Base-by-base conservation (phyloP, 371 early-diverging fungal species). In the Mucor irregularis region DNA sequence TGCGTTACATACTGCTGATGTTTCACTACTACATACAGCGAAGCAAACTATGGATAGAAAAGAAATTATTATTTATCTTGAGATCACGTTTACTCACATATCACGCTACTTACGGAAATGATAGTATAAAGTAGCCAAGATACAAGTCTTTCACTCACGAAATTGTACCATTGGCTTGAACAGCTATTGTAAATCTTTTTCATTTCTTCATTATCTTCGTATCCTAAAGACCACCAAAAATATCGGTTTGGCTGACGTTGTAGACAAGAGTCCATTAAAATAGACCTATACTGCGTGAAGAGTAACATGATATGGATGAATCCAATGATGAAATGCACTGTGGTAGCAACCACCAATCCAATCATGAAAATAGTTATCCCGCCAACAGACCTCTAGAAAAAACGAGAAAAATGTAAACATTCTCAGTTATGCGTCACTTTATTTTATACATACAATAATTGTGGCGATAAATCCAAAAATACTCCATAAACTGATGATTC, bases 251-350 rank as follows among this genome's bases (percentile, higher is more conserved):
- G 47, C 14, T 66, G 53, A 19, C 66, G 30, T 40, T 66, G 66
- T 8, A 66, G 45, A 48, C 66, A 66, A 2, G 49, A 53, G 13
- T 61, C 52, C 58, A 66, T 61, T 33, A 66, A 8, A 4, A 53
- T 19, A 1, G 61, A 47, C 11, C 42, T 37, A 25, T 66, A 66
- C 0, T 31, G 44, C 7, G 43, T 53, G 19, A 53, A 66, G 0
- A 66, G 30, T 24, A 66, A n/a, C n/a, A 61, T 44, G 14, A 61
- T 35, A 51, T 66, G 66, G n/a, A 66, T 38, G 34, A 48, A 54
- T 0, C 66, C 62, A 39, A 61, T 39, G 8, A 66, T 34, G 25
- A 61, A 46, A 26, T 61, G 55, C 9, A 57, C 17, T 13, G 37
- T 14, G 3, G 44, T 13, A 9, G 54, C 11, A n/a, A 61, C 13